Evolutionary conservation across 2,329 filamentous ascomycete genomes (phyloP).

Genomic region (Paramyrothecium sp.): DNA sequence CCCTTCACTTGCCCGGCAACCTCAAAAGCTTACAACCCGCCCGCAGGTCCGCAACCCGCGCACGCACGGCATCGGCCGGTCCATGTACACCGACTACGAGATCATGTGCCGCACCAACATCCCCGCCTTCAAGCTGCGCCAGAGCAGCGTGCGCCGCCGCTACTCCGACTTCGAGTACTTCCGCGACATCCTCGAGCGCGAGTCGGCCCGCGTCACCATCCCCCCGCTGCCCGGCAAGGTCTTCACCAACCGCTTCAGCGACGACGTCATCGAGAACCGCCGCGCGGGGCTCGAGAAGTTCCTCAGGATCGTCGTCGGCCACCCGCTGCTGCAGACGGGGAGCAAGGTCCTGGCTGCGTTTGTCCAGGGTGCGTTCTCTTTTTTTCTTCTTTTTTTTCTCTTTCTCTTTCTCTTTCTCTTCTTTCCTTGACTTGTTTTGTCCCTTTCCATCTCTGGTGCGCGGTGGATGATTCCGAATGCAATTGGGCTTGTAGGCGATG

Average conservation of each 20-base stretch:
- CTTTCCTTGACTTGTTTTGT: not conserved
- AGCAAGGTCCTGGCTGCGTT: slow-evolving; percentile 96
- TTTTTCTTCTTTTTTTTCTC: not conserved
- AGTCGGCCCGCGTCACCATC: slow-evolving; percentile 91
- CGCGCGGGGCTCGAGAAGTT: slow-evolving; percentile 92
- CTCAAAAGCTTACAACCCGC: no score
- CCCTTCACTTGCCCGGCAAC: no score
- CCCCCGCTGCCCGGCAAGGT: slow-evolving; percentile 95
- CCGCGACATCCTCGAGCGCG: slow-evolving; percentile 94
- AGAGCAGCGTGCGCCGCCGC: slow-evolving; percentile 82
- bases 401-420: not conserved
- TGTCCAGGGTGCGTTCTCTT: slow-evolving; percentile 72
- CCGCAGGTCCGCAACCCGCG: slow-evolving; percentile 86
- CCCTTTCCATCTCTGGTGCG: not conserved
- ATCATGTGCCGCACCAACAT: slow-evolving; percentile 98
- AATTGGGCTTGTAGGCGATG: no score
- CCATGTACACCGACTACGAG: slow-evolving; percentile 99
- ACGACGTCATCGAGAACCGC: slow-evolving; percentile 95
- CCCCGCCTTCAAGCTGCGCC: slow-evolving; percentile 94
- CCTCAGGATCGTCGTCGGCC: slow-evolving; percentile 94
- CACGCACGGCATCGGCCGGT: slow-evolving; percentile 89
- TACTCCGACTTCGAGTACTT: slow-evolving; percentile 99
- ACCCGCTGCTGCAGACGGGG: slow-evolving; percentile 93
- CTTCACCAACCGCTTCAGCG: slow-evolving; percentile 95
- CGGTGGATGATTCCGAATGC: no score